phyloP scores from a whole-genome alignment of 2,329 filamentous ascomycete genomes.

The Celoporthe dispersa region DNA sequence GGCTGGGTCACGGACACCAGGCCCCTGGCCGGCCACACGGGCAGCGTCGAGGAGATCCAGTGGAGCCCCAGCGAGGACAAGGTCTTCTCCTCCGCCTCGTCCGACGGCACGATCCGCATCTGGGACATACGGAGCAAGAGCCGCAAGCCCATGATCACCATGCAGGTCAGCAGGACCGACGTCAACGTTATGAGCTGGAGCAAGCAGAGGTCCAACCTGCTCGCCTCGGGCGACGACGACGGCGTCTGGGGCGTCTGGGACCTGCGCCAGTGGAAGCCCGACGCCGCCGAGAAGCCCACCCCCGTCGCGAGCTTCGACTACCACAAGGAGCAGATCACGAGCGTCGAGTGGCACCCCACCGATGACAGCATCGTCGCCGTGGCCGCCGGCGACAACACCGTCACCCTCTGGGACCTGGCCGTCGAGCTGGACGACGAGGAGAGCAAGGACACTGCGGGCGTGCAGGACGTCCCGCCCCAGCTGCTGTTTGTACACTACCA shows the following conservation, averaged over 20 bases:
- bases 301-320: conserved; percentile 94
- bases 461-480: conserved; percentile 91
- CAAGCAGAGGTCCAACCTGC: conserved; percentile 80
- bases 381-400: conserved; percentile 88
- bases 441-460: conserved; percentile 83
- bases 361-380: conserved; percentile 96
- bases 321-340: conserved; percentile 96
- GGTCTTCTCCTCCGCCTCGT: conserved; percentile 92
- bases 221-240: conserved; percentile 91
- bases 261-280: conserved; percentile 88
- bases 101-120: conserved; percentile 91
- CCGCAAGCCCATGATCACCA: conserved; percentile 82
- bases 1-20: conserved; percentile 87
- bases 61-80: conserved; percentile 94
- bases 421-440: conserved; percentile 98
- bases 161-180: conserved; percentile 81
- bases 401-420: conserved; percentile 95
- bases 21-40: conserved; percentile 80
- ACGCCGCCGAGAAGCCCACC: conserved; percentile 60
- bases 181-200: conserved; percentile 99
- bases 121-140: conserved; percentile 96
- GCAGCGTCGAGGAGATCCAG: conserved; percentile 91
- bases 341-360: conserved; percentile 95
- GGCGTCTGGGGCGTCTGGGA: conserved; percentile 97
- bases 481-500: conserved; percentile 96